Evolutionary conservation across 805 yeast genomes (phyloP).

Genomic region (Lipomyces anomalus): DNA sequence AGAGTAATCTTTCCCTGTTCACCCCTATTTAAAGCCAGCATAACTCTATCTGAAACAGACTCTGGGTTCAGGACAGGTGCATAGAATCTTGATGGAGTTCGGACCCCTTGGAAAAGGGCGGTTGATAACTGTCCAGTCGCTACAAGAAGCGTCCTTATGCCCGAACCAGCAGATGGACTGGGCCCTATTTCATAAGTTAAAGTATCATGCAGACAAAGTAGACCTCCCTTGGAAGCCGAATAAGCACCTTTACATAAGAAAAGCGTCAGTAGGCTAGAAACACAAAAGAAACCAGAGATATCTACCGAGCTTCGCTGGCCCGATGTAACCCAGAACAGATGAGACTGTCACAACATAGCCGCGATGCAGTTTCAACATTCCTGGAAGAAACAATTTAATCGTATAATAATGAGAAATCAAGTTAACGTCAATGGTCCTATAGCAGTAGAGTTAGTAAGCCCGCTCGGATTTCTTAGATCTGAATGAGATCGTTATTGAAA

Average conservation of each 20-base stretch:
- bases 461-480: neutral
- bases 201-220: constrained; percentile 77
- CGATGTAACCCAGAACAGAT: constrained; percentile 74
- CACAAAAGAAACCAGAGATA: neutral
- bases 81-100: constrained; percentile 62
- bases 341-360: constrained; percentile 80
- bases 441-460: neutral
- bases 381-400: constrained; percentile 66
- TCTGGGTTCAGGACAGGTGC: constrained; percentile 79
- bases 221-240: constrained; percentile 84
- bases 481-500: neutral
- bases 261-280: neutral
- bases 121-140: constrained; percentile 87
- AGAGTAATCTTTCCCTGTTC: constrained; percentile 61
- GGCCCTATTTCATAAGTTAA: constrained; percentile 61
- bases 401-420: constrained; percentile 64
- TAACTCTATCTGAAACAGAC: constrained; percentile 56
- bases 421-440: constrained; percentile 57
- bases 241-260: constrained; percentile 46
- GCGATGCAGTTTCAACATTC: constrained; percentile 53
- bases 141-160: constrained; percentile 66
- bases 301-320: constrained; percentile 68
- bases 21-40: constrained; percentile 55
- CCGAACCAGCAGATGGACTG: constrained; percentile 35
- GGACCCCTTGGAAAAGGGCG: constrained; percentile 61